These are phyloP conservation scores for Calonectria multiphialidica DNA, from an alignment of 2,329 filamentous ascomycete genomes.

Conservation along the genomic window DNA sequence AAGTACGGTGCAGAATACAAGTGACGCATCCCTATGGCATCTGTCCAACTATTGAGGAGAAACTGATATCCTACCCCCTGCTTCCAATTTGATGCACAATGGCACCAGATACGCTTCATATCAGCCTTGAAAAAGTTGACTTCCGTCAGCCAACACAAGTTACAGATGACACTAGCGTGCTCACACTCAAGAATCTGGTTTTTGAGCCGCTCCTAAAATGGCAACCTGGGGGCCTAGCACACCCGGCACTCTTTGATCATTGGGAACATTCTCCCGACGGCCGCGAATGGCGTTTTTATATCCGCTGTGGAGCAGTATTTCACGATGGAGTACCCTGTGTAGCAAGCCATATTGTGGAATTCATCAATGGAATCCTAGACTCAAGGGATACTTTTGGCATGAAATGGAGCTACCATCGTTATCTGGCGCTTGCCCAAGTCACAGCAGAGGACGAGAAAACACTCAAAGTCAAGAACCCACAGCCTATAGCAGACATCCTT, in stretches of 20 bases:
- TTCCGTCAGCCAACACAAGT: slow-evolving; percentile 9
- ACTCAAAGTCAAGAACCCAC: neutral
- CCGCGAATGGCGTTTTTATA: neutral
- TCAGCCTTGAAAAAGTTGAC: slow-evolving; percentile 3
- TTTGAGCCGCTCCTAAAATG: slow-evolving; percentile 10
- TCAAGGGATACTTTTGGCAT: slow-evolving; percentile 11
- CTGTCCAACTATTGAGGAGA: neutral
- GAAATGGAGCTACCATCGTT: slow-evolving; percentile 10
- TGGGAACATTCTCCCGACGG: neutral
- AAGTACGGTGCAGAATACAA: neutral
- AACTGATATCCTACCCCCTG: neutral
- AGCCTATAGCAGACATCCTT: neutral
- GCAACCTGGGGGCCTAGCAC: neutral
- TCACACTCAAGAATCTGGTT: slow-evolving; percentile 5
- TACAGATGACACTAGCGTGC: slow-evolving; percentile 9
- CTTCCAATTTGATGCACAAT: neutral
- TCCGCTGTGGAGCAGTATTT: neutral
- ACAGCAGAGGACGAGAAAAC: neutral
- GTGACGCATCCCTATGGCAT: neutral
- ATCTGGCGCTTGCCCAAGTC: neutral
- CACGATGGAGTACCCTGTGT: neutral
- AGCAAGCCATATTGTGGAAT: neutral
- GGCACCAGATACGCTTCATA: neutral
- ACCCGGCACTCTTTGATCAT: slow-evolving; percentile 1
- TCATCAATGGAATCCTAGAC: neutral